Evolutionary conservation across 345 rosid species (phyloP).

Genomic region (Camelina neglecta): DNA sequence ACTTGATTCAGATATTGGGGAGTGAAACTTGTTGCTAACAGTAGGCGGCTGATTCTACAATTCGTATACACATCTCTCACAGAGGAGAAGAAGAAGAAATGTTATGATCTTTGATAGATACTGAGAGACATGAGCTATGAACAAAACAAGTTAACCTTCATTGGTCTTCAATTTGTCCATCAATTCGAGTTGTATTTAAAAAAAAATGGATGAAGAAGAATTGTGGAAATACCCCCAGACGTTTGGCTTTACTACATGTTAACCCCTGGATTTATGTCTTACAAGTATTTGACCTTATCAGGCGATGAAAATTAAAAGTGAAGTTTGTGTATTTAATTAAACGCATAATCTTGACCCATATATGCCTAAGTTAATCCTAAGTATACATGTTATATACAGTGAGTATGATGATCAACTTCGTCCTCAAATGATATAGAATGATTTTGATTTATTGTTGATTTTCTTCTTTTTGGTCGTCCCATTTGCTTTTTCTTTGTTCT

Average conservation of each 20-base stretch:
- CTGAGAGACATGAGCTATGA: slow-evolving; percentile 26
- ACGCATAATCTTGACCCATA: slow-evolving; percentile 10
- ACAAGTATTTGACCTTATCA: not conserved
- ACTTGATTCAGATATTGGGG: slow-evolving; percentile 44
- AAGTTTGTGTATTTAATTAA: slow-evolving; percentile 11
- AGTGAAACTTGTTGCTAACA: slow-evolving; percentile 34
- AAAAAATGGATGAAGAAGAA: slow-evolving; percentile 10
- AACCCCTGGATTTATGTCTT: not conserved
- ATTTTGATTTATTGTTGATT: slow-evolving; percentile 22
- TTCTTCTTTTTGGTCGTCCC: slow-evolving; percentile 31
- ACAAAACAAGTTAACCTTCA: slow-evolving; percentile 33
- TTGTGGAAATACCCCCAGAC: slow-evolving; percentile 6
- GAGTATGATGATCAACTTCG: slow-evolving; percentile 19
- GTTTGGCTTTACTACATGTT: not conserved
- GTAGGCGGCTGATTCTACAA: slow-evolving; percentile 28
- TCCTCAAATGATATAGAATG: slow-evolving; percentile 29
- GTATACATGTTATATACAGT: not conserved
- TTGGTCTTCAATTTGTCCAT: slow-evolving; percentile 15
- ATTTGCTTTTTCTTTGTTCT: slow-evolving; percentile 38
- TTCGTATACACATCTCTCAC: slow-evolving; percentile 18
- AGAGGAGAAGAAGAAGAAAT: not conserved
- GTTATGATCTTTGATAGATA: slow-evolving; percentile 20
- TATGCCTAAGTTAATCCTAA: not conserved
- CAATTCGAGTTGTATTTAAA: slow-evolving; percentile 17
- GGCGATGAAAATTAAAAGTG: not conserved